Base-by-base conservation (phyloP, 2,329 filamentous ascomycete genomes). In the Bertia moriformis region DNA sequence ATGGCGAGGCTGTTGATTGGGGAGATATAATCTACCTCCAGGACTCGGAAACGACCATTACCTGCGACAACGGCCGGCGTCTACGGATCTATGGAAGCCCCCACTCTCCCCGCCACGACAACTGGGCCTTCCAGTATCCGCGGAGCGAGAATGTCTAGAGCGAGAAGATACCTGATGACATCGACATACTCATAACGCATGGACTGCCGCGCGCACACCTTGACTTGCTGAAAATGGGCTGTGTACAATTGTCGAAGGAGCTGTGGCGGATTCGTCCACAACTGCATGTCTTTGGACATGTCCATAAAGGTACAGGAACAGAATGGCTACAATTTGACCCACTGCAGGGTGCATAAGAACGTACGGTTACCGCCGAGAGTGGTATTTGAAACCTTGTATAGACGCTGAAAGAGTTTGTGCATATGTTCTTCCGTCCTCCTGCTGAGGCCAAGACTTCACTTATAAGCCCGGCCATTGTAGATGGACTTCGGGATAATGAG, bases 51-150 rank as follows among this genome's bases (percentile, higher is more conserved):
- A 42, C 41, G 3, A 52, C 46, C 1, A 19, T 60, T n/a, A 33
- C 39, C 3, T 51, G 49, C 10, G 18, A 38, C 19, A 56, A 53
- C 20, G 55, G 53, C 3, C 50, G 55, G 18, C 46, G 22, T 2
- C 39, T 64, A 1, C 48, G 43, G 7, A 37, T 63, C 5, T 58
- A 54, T 35, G 59, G 59, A 4, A 61, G 56, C 39, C 61, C 59
- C 1, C 38, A 41, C 4, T 52, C 60, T 3, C 46, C 50, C 2
- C 44, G 45, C 4, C 41, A 57, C 27, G 60, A 57, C 2, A 59
- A 51, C 39, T 63, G 56, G 55, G 56, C 59, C 0, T 67, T 66
- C 40, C 61, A 66, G 44, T 63, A 66, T 41, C 45, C 49, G 2
- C 42, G 39, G 2, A 29, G 43, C 13, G 33, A 42, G 4, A 47